Conservation (phyloP, 768 basidiomycete species). For the Clathrus columnatus region DNA sequence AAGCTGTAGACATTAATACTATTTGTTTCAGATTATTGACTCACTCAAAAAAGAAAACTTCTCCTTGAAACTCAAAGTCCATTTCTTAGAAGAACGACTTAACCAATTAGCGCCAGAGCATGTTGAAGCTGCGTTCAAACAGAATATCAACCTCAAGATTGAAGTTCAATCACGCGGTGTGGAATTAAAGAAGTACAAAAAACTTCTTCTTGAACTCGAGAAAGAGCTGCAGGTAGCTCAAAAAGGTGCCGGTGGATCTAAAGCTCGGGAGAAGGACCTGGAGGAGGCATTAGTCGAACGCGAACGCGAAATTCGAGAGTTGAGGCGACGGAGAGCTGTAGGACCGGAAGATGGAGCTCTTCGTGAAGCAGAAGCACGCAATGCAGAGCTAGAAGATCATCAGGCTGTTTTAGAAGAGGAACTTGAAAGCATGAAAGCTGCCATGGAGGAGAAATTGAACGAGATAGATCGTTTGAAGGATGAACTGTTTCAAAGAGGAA, state of each 20-base stretch:
- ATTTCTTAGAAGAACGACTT: slow-evolving; percentile 90
- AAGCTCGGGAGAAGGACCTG: slow-evolving; percentile 59
- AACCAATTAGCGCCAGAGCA: slow-evolving; percentile 86
- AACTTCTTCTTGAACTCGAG: slow-evolving; percentile 77
- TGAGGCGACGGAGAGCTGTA: slow-evolving; percentile 41
- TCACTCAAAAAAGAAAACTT: slow-evolving; percentile 96
- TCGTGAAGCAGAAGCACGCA: slow-evolving; percentile 48
- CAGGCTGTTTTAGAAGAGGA: slow-evolving; percentile 36
- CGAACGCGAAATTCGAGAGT: slow-evolving; percentile 58
- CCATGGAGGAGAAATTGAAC: slow-evolving; percentile 75
- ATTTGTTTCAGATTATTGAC: slow-evolving; percentile 72
- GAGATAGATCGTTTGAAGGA: slow-evolving; percentile 71
- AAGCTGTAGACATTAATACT: slow-evolving; percentile 4
- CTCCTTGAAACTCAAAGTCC: slow-evolving; percentile 89
- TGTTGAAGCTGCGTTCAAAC: slow-evolving; percentile 83
- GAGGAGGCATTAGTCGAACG: slow-evolving; percentile 43
- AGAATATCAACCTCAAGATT: slow-evolving; percentile 89
- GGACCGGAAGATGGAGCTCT: slow-evolving; percentile 43
- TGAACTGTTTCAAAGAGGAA: slow-evolving; percentile 44
- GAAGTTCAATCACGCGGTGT: slow-evolving; percentile 83
- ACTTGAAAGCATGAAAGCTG: slow-evolving; percentile 55
- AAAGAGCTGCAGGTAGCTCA: slow-evolving; percentile 67
- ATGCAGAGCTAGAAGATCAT: slow-evolving; percentile 49
- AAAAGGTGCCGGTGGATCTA: slow-evolving; percentile 32
- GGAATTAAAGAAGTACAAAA: slow-evolving; percentile 89